Conservation (phyloP, 345 rosid species). For the rapeseed (Brassica napus) region Da-Ae NC_063452.1:19100501-19101000, state of each 20-base stretch:
- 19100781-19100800: background rate
- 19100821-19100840: background rate
- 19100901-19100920: conserved; percentile 10
- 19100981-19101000: background rate
- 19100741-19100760: background rate
- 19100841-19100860: background rate
- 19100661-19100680: background rate
- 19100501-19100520: background rate
- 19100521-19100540: background rate
- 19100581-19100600: background rate
- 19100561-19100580: background rate
- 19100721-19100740: background rate
- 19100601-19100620: background rate
- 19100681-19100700: background rate
- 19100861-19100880: conserved; percentile 3
- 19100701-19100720: background rate
- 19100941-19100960: background rate
- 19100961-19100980: background rate
- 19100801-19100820: background rate
- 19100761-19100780: background rate
- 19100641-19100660: background rate
- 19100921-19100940: background rate
- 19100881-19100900: conserved; percentile 26
- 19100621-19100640: background rate
- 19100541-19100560: background rate